Evolutionary conservation across 116 monocot species (phyloP).

Genomic region (Phalaenopsis hybrid): DNA sequence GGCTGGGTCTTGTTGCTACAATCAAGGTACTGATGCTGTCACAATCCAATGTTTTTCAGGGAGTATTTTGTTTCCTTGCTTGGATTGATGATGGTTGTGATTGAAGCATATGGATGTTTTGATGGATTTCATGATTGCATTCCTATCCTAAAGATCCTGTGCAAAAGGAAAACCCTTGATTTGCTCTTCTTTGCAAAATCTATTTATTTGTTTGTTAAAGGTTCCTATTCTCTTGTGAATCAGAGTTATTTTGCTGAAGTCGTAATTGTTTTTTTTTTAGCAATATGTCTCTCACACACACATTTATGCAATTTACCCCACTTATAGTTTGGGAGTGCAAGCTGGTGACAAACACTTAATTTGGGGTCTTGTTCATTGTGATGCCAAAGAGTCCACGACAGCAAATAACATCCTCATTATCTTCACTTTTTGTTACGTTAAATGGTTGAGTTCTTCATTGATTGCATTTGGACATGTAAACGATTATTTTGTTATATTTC

Average conservation of each 20-base stretch:
- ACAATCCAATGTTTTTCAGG: neutral
- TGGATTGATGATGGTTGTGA: neutral
- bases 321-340: neutral
- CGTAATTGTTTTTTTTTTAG: neutral
- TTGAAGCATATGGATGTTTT: neutral
- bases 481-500: too few species aligned
- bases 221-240: neutral
- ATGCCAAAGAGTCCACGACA: neutral
- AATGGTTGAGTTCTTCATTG: too few species aligned
- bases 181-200: neutral
- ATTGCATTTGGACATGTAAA: too few species aligned
- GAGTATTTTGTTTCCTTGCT: neutral
- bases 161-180: neutral
- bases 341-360: neutral
- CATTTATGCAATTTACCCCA: neutral
- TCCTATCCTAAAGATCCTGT: neutral
- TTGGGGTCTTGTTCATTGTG: neutral
- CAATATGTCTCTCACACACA: neutral
- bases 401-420: neutral
- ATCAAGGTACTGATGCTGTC: slow-evolving; percentile 18
- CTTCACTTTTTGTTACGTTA: neutral
- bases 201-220: neutral
- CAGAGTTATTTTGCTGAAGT: neutral
- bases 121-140: neutral
- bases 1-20: slow-evolving; percentile 30